Conservation (phyloP, 306 rosid genomes). For the apple (Malus domestica) region ASM211411v1 NC_041789.1:29092001-29092500, state of each 20-base stretch:
- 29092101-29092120: background rate
- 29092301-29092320: background rate
- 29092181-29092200: constrained; percentile 21
- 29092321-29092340: background rate
- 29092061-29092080: background rate
- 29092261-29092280: constrained; percentile 2
- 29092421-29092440: background rate
- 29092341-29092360: background rate
- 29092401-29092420: constrained; percentile 47
- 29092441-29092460: constrained; percentile 14
- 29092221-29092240: constrained; percentile 25
- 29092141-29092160: background rate
- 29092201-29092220: constrained; percentile 21
- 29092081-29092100: background rate
- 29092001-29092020: background rate
- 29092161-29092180: background rate
- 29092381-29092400: constrained; percentile 30
- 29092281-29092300: constrained; percentile 1
- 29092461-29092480: constrained; percentile 11
- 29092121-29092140: background rate
- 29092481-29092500: constrained; percentile 17
- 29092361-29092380: constrained; percentile 10
- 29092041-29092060: background rate
- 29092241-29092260: background rate
- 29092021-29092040: background rate